Percentiles rank a stretch among this genome's conserved stretches.
phyloP scores from a whole-genome alignment of 805 yeast genomes.

The Sugiyamaella smithiae region DNA sequence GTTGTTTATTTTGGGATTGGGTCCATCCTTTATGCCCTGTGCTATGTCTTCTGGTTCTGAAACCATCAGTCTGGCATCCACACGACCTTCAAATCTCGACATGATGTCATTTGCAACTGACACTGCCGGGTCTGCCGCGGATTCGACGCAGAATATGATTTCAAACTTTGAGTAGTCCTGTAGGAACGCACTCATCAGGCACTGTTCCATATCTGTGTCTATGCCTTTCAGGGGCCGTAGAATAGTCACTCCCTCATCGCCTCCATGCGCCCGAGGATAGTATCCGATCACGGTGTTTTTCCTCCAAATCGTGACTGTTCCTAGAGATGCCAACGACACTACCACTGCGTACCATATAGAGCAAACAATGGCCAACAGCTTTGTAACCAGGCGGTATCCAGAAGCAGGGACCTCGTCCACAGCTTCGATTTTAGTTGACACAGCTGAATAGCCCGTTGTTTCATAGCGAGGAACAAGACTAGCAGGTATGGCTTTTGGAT shows the following conservation, averaged over 20 bases:
- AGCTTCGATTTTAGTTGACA: not conserved
- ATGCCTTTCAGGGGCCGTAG: slow-evolving; percentile 81
- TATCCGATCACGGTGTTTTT: not conserved
- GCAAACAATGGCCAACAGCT: slow-evolving; percentile 11
- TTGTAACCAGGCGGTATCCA: not conserved
- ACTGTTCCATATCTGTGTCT: slow-evolving; percentile 68
- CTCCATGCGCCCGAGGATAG: not conserved
- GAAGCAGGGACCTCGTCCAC: not conserved
- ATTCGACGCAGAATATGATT: slow-evolving; percentile 73
- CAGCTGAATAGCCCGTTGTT: not conserved
- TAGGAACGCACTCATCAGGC: slow-evolving; percentile 62
- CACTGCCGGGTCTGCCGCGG: slow-evolving; percentile 59
- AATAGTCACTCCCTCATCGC: slow-evolving; percentile 61
- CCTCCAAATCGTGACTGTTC: slow-evolving; percentile 3
- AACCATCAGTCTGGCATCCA: slow-evolving; percentile 54
- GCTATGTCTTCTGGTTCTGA: not conserved
- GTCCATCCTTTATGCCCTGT: slow-evolving; percentile 54
- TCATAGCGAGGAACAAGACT: not conserved
- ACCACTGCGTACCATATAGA: slow-evolving; percentile 19
- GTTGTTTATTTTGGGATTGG: slow-evolving; percentile 87
- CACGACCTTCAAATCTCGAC: slow-evolving; percentile 46
- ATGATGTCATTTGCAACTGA: slow-evolving; percentile 53
- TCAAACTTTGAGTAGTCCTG: slow-evolving; percentile 74
- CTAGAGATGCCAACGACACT: slow-evolving; percentile 12
- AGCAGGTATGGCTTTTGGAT: not conserved